These are phyloP conservation scores for Phytophthora multivora DNA, from an alignment of 352 stramenopile species.

Conservation along the genomic window DNA sequence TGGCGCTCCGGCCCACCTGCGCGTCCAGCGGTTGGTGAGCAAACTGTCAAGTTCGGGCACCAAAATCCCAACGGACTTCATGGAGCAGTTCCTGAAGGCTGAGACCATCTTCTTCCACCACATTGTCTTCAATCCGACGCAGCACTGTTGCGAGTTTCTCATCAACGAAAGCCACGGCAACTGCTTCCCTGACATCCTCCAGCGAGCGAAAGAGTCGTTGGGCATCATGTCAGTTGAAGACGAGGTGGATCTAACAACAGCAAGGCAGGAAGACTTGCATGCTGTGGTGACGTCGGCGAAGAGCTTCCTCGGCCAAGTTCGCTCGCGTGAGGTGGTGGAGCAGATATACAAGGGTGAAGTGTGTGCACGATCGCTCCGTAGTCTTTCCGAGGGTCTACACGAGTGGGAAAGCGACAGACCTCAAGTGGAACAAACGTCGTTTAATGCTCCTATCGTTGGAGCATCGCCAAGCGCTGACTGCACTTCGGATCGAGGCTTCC, in stretches of 20 bases:
- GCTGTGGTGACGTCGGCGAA: constrained; percentile 22
- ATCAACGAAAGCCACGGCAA: constrained; percentile 50
- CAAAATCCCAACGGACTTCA: constrained; percentile 56
- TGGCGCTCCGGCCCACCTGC: constrained; percentile 54
- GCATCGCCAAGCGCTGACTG: neutral
- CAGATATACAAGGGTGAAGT: constrained; percentile 54
- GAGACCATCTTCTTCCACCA: constrained; percentile 86
- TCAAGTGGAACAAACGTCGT: neutral
- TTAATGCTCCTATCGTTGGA: neutral
- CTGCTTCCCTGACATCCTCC: constrained; percentile 58
- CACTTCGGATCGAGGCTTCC: constrained; percentile 1
- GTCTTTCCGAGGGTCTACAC: constrained; percentile 16
- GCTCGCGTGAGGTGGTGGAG: constrained; percentile 39
- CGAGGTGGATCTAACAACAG: constrained; percentile 19
- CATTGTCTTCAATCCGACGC: constrained; percentile 65
- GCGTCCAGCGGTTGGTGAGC: constrained; percentile 63
- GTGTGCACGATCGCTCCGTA: constrained; percentile 44
- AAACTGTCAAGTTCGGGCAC: constrained; percentile 59
- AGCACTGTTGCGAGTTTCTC: constrained; percentile 56
- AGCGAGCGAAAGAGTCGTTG: constrained; percentile 42
- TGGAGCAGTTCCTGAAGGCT: constrained; percentile 57
- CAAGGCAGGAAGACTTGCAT: constrained; percentile 37
- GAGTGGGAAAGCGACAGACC: constrained; percentile 1
- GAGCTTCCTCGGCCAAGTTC: constrained; percentile 52
- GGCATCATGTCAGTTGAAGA: constrained; percentile 25